A percentile compares a stretch with the other conserved stretches of the same genome.
These are phyloP conservation scores for Alternaria arborescens DNA, from an alignment of 2,329 filamentous ascomycete species.

Conservation along the genomic window DNA sequence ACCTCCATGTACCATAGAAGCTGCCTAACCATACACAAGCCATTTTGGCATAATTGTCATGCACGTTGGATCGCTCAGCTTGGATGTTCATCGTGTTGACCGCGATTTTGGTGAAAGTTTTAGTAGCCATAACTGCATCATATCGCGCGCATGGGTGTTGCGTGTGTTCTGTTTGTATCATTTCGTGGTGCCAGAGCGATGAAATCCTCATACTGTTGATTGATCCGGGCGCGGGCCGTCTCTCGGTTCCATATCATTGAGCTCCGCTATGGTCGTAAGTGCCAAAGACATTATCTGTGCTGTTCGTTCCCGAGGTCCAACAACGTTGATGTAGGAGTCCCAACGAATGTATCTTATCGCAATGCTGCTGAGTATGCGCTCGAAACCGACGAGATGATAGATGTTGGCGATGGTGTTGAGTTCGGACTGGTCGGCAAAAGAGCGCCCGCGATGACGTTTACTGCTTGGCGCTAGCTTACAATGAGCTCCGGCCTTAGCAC, in stretches of 20 bases:
- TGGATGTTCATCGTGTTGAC: too few species aligned
- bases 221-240: background rate
- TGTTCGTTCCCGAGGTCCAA: background rate
- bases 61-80: too few species aligned
- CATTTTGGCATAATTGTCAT: too few species aligned
- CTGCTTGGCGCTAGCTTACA: conserved; percentile 34
- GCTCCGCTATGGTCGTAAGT: background rate
- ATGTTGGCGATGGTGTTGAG: background rate
- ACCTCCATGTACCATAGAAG: too few species aligned
- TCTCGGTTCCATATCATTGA: background rate
- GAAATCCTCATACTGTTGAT: background rate
- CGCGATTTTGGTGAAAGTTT: too few species aligned
- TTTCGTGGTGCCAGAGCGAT: background rate
- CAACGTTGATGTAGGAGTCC: background rate
- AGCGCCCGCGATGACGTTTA: conserved; percentile 35
- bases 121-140: background rate
- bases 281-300: background rate
- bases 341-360: background rate
- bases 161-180: background rate
- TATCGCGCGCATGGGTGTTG: background rate
- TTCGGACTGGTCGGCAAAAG: conserved; percentile 14
- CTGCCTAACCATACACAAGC: too few species aligned
- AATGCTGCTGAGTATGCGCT: background rate
- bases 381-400: background rate
- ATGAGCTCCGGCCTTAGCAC: conserved; percentile 23